Percentiles rank a stretch among this genome's conserved stretches.
Evolutionary conservation across 2,329 filamentous ascomycete species (phyloP).

Genomic region (Fusarium sambucinum): DNA sequence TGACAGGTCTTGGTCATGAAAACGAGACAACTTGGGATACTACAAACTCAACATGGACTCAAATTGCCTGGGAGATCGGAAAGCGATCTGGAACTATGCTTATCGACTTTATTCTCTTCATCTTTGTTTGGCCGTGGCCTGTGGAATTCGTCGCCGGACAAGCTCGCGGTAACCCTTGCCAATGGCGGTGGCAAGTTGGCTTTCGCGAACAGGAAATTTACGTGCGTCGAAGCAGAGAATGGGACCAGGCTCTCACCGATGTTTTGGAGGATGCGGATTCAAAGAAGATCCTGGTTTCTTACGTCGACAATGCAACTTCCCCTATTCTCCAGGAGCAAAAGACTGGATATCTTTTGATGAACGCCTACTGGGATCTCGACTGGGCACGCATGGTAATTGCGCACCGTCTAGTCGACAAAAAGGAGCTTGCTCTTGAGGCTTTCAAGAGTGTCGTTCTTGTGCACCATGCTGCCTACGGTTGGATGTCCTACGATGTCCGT

Average conservation of each 20-base stretch:
- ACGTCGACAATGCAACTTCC: slow-evolving; percentile 76
- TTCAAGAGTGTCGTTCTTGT: slow-evolving; percentile 79
- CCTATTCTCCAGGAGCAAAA: slow-evolving; percentile 76
- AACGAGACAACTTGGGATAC: slow-evolving; percentile 76
- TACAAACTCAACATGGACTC: slow-evolving; percentile 65
- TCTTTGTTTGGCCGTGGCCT: slow-evolving; percentile 80
- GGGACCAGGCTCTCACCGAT: slow-evolving; percentile 72
- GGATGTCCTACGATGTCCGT: slow-evolving; percentile 71
- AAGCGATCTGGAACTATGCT: slow-evolving; percentile 74
- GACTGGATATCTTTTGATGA: slow-evolving; percentile 89
- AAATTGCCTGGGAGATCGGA: slow-evolving; percentile 68
- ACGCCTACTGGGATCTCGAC: slow-evolving; percentile 87
- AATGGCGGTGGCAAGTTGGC: slow-evolving; percentile 80
- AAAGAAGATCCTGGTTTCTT: slow-evolving; percentile 69
- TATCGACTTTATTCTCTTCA: slow-evolving; percentile 77
- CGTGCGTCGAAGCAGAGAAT: slow-evolving; percentile 80
- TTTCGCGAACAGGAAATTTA: slow-evolving; percentile 86
- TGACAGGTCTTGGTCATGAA: slow-evolving; percentile 72
- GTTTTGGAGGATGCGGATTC: slow-evolving; percentile 65
- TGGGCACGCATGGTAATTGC: slow-evolving; percentile 84
- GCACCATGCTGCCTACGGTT: slow-evolving; percentile 75
- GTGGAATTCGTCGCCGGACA: slow-evolving; percentile 75
- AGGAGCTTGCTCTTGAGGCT: slow-evolving; percentile 70
- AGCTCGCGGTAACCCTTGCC: slow-evolving; percentile 69
- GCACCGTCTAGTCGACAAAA: slow-evolving; percentile 75